These are phyloP conservation scores for Lactarius hengduanensis DNA, from an alignment of 768 basidiomycete species.

Conservation along the genomic window DNA sequence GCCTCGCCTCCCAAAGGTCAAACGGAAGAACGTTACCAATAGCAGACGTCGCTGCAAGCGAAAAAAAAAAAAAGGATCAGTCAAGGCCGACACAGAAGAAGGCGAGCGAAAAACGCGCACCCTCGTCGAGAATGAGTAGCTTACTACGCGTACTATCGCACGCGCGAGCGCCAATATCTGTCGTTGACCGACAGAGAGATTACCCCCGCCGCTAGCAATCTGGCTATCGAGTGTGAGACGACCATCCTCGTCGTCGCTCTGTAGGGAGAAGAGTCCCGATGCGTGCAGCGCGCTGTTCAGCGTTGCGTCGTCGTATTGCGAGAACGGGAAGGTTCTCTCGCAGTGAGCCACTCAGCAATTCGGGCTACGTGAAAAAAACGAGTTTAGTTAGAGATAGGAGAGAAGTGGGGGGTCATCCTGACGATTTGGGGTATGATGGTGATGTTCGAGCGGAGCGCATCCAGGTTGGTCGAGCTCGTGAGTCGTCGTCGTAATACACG, in stretches of 20 bases:
- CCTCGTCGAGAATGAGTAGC: conserved; percentile 58
- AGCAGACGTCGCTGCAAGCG: conserved; percentile 43
- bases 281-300: conserved; percentile 50
- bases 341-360: conserved; percentile 54
- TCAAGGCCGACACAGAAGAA: neutral
- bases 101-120: conserved; percentile 30
- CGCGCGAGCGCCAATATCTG: conserved; percentile 60
- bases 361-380: conserved; percentile 36
- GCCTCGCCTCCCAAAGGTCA: no score
- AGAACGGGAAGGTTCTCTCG: conserved; percentile 57
- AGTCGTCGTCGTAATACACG: conserved; percentile 52
- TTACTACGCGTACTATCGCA: conserved; percentile 57
- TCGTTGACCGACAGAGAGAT: conserved; percentile 56
- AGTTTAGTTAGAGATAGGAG: neutral
- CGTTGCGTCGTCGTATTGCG: conserved; percentile 50
- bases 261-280: conserved; percentile 46
- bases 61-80: neutral
- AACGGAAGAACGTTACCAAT: conserved; percentile 35
- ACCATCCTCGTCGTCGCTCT: conserved; percentile 38
- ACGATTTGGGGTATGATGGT: conserved; percentile 61
- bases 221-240: conserved; percentile 45
- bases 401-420: conserved; percentile 26
- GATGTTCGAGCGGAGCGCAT: conserved; percentile 50
- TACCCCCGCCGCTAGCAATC: conserved; percentile 45
- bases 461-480: conserved; percentile 49